phyloP scores from a whole-genome alignment of 2,329 filamentous ascomycete species.

The Penicillium paneum region DNA sequence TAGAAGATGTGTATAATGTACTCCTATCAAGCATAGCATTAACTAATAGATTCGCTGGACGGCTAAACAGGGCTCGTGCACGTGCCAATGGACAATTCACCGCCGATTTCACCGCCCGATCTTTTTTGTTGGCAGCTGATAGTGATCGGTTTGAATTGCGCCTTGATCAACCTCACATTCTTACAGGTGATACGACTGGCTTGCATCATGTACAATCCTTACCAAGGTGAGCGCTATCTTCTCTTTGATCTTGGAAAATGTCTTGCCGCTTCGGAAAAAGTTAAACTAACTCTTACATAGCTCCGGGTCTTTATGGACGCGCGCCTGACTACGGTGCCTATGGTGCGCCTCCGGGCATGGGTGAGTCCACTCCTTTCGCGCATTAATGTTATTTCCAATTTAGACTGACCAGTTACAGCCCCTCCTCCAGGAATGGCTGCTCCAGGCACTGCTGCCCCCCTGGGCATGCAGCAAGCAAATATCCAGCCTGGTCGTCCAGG shows the following conservation, averaged over 20 bases:
- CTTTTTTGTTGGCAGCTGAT: not conserved
- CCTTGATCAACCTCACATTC: constrained; percentile 1
- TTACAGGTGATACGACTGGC: constrained; percentile 6
- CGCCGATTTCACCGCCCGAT: not conserved
- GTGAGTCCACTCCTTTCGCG: constrained; percentile 49
- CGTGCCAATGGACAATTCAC: not conserved
- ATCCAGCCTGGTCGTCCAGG: constrained; percentile 74
- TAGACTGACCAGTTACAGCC: constrained; percentile 46
- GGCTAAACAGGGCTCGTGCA: not conserved
- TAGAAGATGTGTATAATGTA: not conserved
- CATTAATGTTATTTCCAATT: constrained; percentile 7
- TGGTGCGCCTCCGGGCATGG: constrained; percentile 75
- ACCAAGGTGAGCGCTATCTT: constrained; percentile 37
- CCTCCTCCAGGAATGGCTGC: constrained; percentile 75
- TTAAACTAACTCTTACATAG: constrained; percentile 26
- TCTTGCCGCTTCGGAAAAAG: not conserved
- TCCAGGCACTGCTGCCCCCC: constrained; percentile 75
- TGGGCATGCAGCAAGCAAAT: constrained; percentile 73
- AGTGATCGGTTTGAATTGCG: not conserved
- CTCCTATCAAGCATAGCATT: not conserved
- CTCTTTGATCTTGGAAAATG: not conserved
- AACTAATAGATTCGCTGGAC: not conserved
- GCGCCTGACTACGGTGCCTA: constrained; percentile 72
- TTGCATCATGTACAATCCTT: constrained; percentile 44
- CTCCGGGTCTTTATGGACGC: constrained; percentile 62